Conservation (phyloP, 179 eudicot genomes). For the Nepenthes alata region DNA sequence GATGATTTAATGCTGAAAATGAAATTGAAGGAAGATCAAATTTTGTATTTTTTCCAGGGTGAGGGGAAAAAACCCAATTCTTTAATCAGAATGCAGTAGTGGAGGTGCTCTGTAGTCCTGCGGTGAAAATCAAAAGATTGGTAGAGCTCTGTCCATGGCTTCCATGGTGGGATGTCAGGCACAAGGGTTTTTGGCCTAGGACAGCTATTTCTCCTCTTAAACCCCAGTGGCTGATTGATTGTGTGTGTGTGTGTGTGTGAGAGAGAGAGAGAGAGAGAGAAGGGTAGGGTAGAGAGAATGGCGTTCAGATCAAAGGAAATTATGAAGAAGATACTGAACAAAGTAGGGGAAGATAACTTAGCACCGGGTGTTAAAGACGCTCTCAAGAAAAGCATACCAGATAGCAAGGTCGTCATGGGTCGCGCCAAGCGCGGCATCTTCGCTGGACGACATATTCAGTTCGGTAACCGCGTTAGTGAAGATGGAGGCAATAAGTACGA, state of each 20-base stretch:
- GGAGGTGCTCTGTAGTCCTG: too few species aligned
- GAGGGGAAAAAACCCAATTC: too few species aligned
- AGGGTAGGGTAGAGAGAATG: conserved; percentile 20
- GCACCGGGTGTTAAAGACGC: conserved; percentile 51
- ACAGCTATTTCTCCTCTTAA: too few species aligned
- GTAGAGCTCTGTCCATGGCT: too few species aligned
- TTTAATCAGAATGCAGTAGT: too few species aligned
- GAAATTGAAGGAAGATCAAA: background rate
- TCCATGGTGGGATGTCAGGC: too few species aligned
- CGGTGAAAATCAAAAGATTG: too few species aligned
- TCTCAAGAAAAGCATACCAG: conserved; percentile 42
- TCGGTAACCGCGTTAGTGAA: conserved; percentile 72
- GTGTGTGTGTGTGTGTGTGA: too few species aligned
- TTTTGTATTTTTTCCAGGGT: too few species aligned
- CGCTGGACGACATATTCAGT: conserved; percentile 94
- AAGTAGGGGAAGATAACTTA: conserved; percentile 69
- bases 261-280: background rate
- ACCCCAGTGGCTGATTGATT: too few species aligned
- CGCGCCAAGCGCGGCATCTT: conserved; percentile 87
- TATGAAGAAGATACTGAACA: conserved; percentile 74
- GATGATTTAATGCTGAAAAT: background rate
- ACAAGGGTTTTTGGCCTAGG: too few species aligned
- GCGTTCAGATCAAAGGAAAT: conserved; percentile 70
- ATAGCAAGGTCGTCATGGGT: conserved; percentile 71
- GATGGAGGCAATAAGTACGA: conserved; percentile 90